These are phyloP conservation scores for Diplodia scrobiculata DNA, from an alignment of 2,329 filamentous ascomycete species.

Conservation along the genomic window DNA sequence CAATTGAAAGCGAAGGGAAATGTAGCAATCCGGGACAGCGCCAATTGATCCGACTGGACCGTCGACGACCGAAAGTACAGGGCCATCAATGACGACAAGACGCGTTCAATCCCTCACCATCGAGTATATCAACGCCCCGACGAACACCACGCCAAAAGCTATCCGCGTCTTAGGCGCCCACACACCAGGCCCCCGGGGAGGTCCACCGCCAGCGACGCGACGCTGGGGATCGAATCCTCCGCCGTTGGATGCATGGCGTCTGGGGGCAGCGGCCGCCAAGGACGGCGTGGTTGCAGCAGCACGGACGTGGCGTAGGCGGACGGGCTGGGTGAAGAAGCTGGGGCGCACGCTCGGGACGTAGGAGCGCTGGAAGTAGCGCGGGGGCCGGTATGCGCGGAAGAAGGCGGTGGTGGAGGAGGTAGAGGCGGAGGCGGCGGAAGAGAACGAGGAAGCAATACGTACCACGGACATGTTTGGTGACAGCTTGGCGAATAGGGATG, in stretches of 20 bases:
- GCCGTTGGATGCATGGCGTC: constrained; percentile 17
- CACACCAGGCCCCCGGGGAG: neutral
- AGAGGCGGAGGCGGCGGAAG: neutral
- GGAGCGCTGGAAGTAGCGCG: constrained; percentile 26
- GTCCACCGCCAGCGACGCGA: neutral
- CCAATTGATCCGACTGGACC: neutral
- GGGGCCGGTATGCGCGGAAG: constrained; percentile 23
- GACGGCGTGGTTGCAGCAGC: constrained; percentile 3
- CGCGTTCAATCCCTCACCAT: constrained; percentile 52
- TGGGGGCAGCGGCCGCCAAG: neutral
- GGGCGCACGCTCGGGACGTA: constrained; percentile 18
- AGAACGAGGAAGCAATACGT: constrained; percentile 10
- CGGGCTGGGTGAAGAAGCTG: constrained; percentile 20
- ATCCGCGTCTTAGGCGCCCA: constrained; percentile 47
- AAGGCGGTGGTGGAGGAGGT: neutral
- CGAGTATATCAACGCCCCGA: constrained; percentile 59
- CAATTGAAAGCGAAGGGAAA: neutral
- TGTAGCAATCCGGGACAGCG: neutral
- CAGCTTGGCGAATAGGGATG: neutral
- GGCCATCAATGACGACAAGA: neutral
- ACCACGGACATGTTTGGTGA: constrained; percentile 29
- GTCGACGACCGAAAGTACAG: neutral
- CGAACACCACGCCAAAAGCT: constrained; percentile 54
- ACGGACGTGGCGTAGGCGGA: constrained; percentile 10
- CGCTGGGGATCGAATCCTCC: constrained; percentile 4